Conservation (phyloP, 345 rosid genomes). For the Raphanus raphanistrum region DNA sequence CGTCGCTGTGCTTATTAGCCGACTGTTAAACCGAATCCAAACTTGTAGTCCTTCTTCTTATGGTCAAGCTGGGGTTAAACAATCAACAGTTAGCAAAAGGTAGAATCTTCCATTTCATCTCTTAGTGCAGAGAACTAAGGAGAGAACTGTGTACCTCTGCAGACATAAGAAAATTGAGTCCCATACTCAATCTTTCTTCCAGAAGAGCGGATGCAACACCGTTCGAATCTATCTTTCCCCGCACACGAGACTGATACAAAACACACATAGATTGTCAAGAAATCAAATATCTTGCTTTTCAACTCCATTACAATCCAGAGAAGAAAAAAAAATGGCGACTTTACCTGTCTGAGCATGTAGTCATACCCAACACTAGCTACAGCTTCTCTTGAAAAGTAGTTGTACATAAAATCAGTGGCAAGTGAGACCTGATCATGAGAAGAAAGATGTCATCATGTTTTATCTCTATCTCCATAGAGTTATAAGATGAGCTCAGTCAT, state of each 20-base stretch:
- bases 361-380: conserved; percentile 93
- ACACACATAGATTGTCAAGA: background rate
- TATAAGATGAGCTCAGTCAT: background rate
- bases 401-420: conserved; percentile 85
- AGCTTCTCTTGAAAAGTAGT: conserved; percentile 82
- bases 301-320: background rate
- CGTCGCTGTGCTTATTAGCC: conserved; percentile 46
- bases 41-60: conserved; percentile 90
- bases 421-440: conserved; percentile 68
- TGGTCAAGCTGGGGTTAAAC: conserved; percentile 68
- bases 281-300: background rate
- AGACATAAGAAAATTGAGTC: conserved; percentile 80
- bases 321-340: background rate
- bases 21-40: conserved; percentile 88
- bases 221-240: conserved; percentile 96
- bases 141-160: conserved; percentile 67
- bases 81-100: background rate
- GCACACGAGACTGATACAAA: conserved; percentile 72
- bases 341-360: conserved; percentile 95
- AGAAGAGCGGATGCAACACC: conserved; percentile 76
- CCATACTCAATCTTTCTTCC: conserved; percentile 92
- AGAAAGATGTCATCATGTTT: background rate
- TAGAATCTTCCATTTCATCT: background rate
- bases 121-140: background rate
- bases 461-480: background rate